Evolutionary conservation across 106 monocot genomes (phyloP), one percentile per base, ranked within the genome.

Genomic region (Vanilla planifolia): DNA sequence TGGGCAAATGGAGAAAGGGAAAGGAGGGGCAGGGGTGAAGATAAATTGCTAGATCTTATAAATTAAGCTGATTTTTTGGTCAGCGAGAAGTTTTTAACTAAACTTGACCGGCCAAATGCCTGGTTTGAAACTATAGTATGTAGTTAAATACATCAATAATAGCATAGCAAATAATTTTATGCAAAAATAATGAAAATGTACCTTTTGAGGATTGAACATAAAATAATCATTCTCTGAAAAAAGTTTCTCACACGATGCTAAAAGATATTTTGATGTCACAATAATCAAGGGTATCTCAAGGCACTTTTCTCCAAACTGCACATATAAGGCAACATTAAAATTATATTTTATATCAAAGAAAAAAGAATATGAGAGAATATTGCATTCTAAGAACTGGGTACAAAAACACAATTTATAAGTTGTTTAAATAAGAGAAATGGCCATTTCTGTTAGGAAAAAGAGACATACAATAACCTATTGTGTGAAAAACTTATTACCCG

Each of bases 191-290:
- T 8, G 53, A 27, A 57, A 8, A 19, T 3, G 11, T 5, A 57
- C 57, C 57, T 57, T 57, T 35, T 36, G 27, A 57, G 33, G 34
- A 57, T 57, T 57, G 57, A 57, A 57, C 2, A 33, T 35, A 57
- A 57, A 57, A 20, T 35, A 57, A 21, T 57, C 57, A 36, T 57
- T 57, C 25, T 33, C 20, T 57, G n/a, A 20, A 5, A 57, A 8
- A 36, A 57, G 57, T 34, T 57, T 19, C 35, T 57, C 57, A 22
- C 34, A 28, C 22, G 35, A 3, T 10, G 17, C 20, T 11, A 15
- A 19, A 33, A 19, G 57, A 57, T 15, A 17, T 34, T 33, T 36
- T 57, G 57, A 57, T 35, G 57, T 35, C 35, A 57, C 4, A 0
- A 57, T 36, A 36, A 57, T 57, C 21, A 57, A 9, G 34, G 57